Evolutionary conservation across 352 stramenopile species (phyloP).

Genomic region (Hyaloperonospora arabidopsidis): DNA sequence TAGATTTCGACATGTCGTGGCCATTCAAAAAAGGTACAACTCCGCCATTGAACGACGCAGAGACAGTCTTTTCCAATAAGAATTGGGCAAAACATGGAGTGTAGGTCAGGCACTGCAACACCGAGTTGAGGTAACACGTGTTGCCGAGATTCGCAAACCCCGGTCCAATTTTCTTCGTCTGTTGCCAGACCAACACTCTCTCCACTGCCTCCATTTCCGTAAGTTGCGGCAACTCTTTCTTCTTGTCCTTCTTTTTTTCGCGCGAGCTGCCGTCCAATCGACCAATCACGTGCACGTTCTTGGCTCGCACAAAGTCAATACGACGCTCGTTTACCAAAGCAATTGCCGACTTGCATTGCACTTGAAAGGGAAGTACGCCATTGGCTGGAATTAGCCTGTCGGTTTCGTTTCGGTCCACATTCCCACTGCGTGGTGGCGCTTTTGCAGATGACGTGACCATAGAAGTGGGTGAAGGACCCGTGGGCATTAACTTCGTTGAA

Average conservation of each 20-base stretch:
- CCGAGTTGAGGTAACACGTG: constrained; percentile 93
- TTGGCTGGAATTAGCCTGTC: constrained; percentile 8
- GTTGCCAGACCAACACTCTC: constrained; percentile 46
- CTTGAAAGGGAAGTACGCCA: constrained; percentile 35
- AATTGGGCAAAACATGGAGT: constrained; percentile 76
- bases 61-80: constrained; percentile 73
- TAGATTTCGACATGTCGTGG: constrained; percentile 24
- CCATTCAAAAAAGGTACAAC: constrained; percentile 6
- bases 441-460: constrained; percentile 11
- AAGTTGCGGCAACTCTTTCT: constrained; percentile 34
- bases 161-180: constrained; percentile 70
- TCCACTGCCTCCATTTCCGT: constrained; percentile 42
- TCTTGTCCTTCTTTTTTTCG: constrained; percentile 16
- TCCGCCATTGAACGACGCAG: constrained; percentile 30
- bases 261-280: constrained; percentile 25
- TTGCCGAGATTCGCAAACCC: constrained; percentile 89
- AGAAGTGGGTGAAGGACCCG: constrained; percentile 1
- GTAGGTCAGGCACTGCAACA: constrained; percentile 85
- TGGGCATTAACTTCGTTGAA: constrained; percentile 4
- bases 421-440: neutral
- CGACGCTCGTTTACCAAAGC: constrained; percentile 73
- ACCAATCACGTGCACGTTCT: constrained; percentile 43
- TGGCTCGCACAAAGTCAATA: constrained; percentile 71
- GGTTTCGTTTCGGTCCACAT: constrained; percentile 12
- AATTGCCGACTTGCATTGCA: constrained; percentile 64